Conservation (phyloP, 805 yeast species). For the Starmera caribaea region DNA sequence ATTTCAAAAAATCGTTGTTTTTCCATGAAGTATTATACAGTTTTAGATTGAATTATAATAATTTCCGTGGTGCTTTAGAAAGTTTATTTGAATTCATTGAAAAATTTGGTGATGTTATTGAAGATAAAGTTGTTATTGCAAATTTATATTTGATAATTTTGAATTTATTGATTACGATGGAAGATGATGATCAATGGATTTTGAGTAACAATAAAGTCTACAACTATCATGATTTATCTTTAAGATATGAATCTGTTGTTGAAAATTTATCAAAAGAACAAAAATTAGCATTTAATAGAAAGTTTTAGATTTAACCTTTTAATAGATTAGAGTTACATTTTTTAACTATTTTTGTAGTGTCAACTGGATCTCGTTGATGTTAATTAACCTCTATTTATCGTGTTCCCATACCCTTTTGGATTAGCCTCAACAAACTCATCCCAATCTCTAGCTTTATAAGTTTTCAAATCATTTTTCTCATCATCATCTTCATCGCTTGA, state of each 20-base stretch:
- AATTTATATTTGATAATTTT: conserved; percentile 31
- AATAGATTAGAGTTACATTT: too few species aligned
- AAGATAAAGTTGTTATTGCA: conserved; percentile 10
- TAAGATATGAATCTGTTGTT: too few species aligned
- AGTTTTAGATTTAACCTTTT: too few species aligned
- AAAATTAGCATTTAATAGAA: too few species aligned
- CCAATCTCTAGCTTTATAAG: conserved; percentile 78
- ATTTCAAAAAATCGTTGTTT: conserved; percentile 25
- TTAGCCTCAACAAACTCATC: conserved; percentile 86
- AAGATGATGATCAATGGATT: conserved; percentile 30
- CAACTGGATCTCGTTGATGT: too few species aligned
- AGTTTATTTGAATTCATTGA: conserved; percentile 31
- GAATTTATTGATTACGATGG: conserved; percentile 28
- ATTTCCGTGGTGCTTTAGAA: conserved; percentile 39
- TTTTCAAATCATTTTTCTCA: conserved; percentile 50
- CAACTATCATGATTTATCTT: too few species aligned
- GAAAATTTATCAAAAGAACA: too few species aligned
- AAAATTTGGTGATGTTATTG: conserved; percentile 7
- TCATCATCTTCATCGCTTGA: conserved; percentile 46
- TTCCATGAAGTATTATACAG: conserved; percentile 42
- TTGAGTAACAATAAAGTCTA: too few species aligned
- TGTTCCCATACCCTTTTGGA: conserved; percentile 87
- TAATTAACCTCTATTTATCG: conserved; percentile 49
- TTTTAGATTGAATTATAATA: conserved; percentile 39
- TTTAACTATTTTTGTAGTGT: too few species aligned